These are phyloP conservation scores for Aegilops longissima DNA, from an alignment of 176 grass and related monocot genomes.

Conservation along the genomic window DNA sequence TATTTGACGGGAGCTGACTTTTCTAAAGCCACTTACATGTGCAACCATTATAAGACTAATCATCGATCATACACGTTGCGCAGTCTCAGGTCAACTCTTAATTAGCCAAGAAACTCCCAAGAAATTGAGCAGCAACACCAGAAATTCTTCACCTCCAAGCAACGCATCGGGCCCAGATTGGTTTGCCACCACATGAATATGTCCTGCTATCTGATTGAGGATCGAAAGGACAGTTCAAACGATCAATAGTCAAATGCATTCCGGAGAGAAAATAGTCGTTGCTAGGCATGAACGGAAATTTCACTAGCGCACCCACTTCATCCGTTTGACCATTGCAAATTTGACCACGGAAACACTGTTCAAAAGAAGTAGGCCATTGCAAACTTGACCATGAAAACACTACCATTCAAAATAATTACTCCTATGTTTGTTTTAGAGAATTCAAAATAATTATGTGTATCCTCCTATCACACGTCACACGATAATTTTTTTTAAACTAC, in stretches of 20 bases:
- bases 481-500: neutral
- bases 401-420: neutral
- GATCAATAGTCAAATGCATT: neutral
- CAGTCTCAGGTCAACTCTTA: neutral
- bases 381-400: conserved; percentile 3
- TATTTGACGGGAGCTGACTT: neutral
- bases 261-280: neutral
- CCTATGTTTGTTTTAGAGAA: neutral
- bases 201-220: neutral
- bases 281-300: too few relatives aligned
- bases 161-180: neutral
- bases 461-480: neutral
- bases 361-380: neutral
- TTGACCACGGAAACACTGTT: neutral
- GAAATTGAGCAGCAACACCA: neutral
- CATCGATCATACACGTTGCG: neutral
- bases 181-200: neutral
- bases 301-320: too few relatives aligned
- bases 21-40: neutral
- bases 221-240: neutral
- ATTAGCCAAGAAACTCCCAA: neutral
- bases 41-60: neutral
- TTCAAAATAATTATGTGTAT: neutral
- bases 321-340: neutral
- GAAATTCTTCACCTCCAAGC: neutral